A percentile compares a stretch with the other conserved stretches of the same genome.
Evolutionary conservation across 2,329 filamentous ascomycete genomes (phyloP).

Genomic region (Thielaviopsis punctulata): DNA sequence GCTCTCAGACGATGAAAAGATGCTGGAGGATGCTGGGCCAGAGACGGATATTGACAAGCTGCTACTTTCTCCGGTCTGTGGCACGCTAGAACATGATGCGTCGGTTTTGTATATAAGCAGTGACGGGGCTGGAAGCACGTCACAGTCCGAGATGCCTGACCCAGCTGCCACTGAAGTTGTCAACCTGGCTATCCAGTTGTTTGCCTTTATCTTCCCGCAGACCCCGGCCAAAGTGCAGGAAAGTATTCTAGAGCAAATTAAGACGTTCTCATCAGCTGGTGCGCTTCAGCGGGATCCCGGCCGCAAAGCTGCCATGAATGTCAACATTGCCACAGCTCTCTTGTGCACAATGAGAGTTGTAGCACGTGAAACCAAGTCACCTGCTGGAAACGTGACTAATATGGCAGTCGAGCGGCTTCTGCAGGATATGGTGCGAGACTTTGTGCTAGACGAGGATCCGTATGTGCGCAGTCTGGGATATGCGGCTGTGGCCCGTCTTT

Average conservation of each 20-base stretch:
- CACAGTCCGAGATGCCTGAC: constrained; percentile 37
- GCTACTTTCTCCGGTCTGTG: constrained; percentile 55
- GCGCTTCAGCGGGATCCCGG: constrained; percentile 72
- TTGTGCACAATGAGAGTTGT: constrained; percentile 68
- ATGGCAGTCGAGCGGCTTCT: constrained; percentile 67
- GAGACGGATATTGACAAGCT: constrained; percentile 48
- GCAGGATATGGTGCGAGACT: constrained; percentile 54
- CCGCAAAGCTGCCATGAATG: constrained; percentile 73
- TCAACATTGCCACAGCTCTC: constrained; percentile 75
- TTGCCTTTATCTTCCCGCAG: constrained; percentile 77
- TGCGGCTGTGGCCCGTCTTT: constrained; percentile 70
- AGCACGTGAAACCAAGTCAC: constrained; percentile 59
- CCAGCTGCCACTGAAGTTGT: constrained; percentile 86
- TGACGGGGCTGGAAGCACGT: constrained; percentile 20
- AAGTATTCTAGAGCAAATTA: constrained; percentile 84
- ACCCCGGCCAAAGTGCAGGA: constrained; percentile 88
- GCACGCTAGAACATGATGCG: constrained; percentile 78
- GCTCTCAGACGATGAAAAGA: constrained; percentile 7
- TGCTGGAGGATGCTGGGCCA: constrained; percentile 37
- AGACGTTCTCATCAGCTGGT: constrained; percentile 69
- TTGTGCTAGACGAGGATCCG: constrained; percentile 68
- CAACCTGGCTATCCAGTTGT: constrained; percentile 83
- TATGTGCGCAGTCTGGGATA: constrained; percentile 76
- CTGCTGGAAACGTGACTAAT: constrained; percentile 56
- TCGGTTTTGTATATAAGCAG: constrained; percentile 48